Evolutionary conservation across 768 basidiomycete species (phyloP).

Genomic region (Xerocomellus intermedius): DNA sequence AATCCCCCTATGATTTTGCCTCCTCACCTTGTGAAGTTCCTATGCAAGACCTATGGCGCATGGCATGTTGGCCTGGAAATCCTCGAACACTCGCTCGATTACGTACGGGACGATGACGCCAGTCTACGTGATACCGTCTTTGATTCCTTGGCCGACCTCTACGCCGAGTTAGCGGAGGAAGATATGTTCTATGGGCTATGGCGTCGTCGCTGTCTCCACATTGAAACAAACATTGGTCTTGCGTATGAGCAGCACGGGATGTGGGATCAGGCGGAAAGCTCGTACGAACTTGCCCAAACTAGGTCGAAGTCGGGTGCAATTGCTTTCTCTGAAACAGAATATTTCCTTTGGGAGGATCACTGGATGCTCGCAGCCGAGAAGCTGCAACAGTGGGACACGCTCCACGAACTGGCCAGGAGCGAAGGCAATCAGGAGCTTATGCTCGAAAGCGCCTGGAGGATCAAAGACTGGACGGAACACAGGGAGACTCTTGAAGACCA

Average conservation of each 20-base stretch:
- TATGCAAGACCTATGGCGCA: conserved; percentile 94
- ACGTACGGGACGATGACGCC: conserved; percentile 76
- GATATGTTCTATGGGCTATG: conserved; percentile 97
- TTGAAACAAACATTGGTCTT: conserved; percentile 85
- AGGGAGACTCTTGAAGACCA: conserved; percentile 76
- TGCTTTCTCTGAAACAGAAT: conserved; percentile 92
- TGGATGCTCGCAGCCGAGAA: conserved; percentile 97
- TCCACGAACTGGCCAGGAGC: conserved; percentile 84
- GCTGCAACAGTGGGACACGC: conserved; percentile 95
- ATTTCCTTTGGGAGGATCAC: conserved; percentile 98
- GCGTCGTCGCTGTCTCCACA: conserved; percentile 84
- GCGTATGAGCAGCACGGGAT: conserved; percentile 95
- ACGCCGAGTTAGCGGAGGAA: conserved; percentile 93
- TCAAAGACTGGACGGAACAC: conserved; percentile 86
- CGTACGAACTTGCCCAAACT: conserved; percentile 88
- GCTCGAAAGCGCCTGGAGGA: conserved; percentile 94
- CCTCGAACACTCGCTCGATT: conserved; percentile 75
- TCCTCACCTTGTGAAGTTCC: conserved; percentile 92
- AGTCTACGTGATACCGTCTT: conserved; percentile 77
- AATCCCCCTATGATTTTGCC: conserved; percentile 85
- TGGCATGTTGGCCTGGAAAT: conserved; percentile 92
- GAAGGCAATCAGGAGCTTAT: conserved; percentile 91
- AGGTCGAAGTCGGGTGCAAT: conserved; percentile 78
- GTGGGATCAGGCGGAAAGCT: conserved; percentile 88
- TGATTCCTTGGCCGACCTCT: conserved; percentile 92